Evolutionary conservation across 192 early-diverging fungal species (phyloP), one percentile per base, ranked within the genome.

Genomic region (Funneliformis mosseae): DNA sequence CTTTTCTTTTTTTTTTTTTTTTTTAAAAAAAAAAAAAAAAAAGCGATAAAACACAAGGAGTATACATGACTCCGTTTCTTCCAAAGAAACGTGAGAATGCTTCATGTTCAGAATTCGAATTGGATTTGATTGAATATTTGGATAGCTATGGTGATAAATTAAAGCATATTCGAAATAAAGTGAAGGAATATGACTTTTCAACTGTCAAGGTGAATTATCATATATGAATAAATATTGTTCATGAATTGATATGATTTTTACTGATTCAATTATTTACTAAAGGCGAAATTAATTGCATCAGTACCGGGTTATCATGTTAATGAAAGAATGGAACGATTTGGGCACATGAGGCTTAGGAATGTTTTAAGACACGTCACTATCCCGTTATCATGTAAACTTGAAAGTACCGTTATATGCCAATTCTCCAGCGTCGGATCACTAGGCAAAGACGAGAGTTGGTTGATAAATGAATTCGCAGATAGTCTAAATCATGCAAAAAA

Each of bases 391-490:
- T 21, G 46, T 46, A 25, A 18, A n/a, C 43, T 38, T 38, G 45
- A 61, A 41, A 48, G 38, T 39, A 55, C 42, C 41, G 60, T 23
- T 68, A 27, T 42, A 42, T 61, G 69, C 12, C 63, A 92, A 87
- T 90, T 88, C 60, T 93, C 92, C 5, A 90, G 89, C 64, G 85
- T 92, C 23, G 92, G 91, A 9, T 88, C 88, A 4, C 81, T 92
- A 1, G 91, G 91, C 9, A 86, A 82, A 33, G 78, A 79, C 9
- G 85, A 92, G 69, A 74, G 80, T 16, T 93, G 91, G 91, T 80
- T 92, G 45, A 77, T 78, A 0, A 78, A 87, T 6, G 91, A 91
- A 50, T 90, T 93, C 81, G 89, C 79, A 46, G 68, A 63, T 14
- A 83, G 85, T 71, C 80, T 91, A 42, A 80, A 80, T 75, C 16